Evolutionary conservation across 2,329 filamentous ascomycete genomes (phyloP), one percentile per base, ranked within the genome.

Genomic region (Exophiala calicioides): DNA sequence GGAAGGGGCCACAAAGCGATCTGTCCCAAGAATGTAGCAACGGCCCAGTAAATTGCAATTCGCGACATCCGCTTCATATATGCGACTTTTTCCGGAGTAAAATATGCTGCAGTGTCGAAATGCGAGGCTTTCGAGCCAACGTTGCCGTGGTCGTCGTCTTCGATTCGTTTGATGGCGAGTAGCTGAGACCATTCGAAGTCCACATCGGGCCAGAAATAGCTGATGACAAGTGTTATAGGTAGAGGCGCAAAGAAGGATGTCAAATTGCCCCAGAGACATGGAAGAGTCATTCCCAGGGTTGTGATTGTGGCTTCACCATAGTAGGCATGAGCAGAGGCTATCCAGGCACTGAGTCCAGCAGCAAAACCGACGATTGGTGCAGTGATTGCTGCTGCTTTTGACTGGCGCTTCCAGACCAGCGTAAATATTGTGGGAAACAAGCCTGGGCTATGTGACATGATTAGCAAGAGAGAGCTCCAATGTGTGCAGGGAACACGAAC

Each of bases 351-450:
- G n/a, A 90, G 68, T 1, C 84, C 80, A 55, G 81, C 82, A 19
- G 70, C 73, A 2, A 90, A 77, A 3, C 86, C 86, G 1, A 89
- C 70, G 1, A 84, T 85, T 0, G 68, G 68, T 0, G 66, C 53
- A 1, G 56, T 48, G 1, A 69, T 57, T 0, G 67, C 63, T 1
- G 67, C 68, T 64, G 80, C 81, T 71, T 80, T 82, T 61, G 87
- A 88, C 64, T 94, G 88, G 1, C 84, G 80, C 37, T 78, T 79
- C 88, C 89, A 95, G 45, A 90, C 73, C 0, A 95, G 77, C 0
- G 88, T 87, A 52, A 94, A 72, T 0, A 86, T 84, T 0, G 88
- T 86, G 0, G 90, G 90, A n/a, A 95, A 76, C 3, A 93, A 88
- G 3, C 87, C 89, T 0, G 86, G 81, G 0, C 84, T 88, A n/a